Evolutionary conservation across 257 asterid species (phyloP).

Genomic region (Euphrasia confusa): DNA sequence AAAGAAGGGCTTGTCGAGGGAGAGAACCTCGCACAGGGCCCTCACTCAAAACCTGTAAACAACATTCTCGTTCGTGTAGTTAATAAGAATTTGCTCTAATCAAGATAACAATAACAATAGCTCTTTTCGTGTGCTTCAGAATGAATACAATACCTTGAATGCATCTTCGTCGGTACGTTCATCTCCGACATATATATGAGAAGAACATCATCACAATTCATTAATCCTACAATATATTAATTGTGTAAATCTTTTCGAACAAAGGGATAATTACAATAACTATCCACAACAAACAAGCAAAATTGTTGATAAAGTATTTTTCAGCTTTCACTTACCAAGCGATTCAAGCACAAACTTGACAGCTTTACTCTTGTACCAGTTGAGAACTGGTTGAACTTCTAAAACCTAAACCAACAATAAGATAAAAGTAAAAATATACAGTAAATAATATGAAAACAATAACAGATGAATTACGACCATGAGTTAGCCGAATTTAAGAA

Average conservation of each 20-base stretch:
- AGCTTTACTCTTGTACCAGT: slow-evolving; percentile 98
- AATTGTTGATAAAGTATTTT: neutral
- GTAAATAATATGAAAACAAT: neutral
- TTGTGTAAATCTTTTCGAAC: neutral
- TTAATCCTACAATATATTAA: slow-evolving; percentile 46
- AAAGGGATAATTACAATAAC: no score
- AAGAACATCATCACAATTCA: slow-evolving; percentile 56
- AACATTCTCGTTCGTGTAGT: neutral
- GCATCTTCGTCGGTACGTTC: slow-evolving; percentile 98
- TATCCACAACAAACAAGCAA: neutral
- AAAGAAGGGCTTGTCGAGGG: slow-evolving; percentile 36
- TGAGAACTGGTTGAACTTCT: slow-evolving; percentile 83
- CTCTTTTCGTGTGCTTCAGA: neutral
- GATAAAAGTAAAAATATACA: neutral
- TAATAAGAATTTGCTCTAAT: slow-evolving; percentile 2
- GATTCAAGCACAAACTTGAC: slow-evolving; percentile 91
- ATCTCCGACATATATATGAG: slow-evolving; percentile 85
- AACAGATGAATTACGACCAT: no score
- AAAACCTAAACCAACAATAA: slow-evolving; percentile 48
- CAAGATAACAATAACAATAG: neutral
- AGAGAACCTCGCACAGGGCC: slow-evolving; percentile 62
- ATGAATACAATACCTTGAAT: slow-evolving; percentile 56
- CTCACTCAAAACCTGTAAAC: slow-evolving; percentile 56
- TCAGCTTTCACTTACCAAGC: slow-evolving; percentile 53
- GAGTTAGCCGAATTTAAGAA: neutral